A percentile compares a stretch with the other conserved stretches of the same genome.
Conservation (phyloP, 2,329 filamentous ascomycete genomes). For the Verticillium klebahnii region DNA sequence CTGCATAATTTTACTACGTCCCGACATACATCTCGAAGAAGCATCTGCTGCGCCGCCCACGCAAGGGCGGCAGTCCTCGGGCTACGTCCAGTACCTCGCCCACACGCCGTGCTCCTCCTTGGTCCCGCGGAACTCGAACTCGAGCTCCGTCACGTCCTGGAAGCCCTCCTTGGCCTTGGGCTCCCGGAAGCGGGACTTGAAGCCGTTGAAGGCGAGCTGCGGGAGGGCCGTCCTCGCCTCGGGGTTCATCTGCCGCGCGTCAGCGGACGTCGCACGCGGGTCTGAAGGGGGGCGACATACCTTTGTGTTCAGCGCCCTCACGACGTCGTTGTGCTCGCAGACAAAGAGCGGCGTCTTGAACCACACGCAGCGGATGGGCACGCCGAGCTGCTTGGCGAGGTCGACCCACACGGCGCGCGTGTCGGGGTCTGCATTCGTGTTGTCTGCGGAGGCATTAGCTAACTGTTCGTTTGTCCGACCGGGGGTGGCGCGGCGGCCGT, state of each 20-base stretch:
- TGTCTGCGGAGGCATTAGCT: constrained; percentile 53
- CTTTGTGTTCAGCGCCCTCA: constrained; percentile 62
- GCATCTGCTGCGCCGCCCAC: too few relatives aligned
- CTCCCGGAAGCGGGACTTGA: constrained; percentile 65
- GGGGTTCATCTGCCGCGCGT: constrained; percentile 64
- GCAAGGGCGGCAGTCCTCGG: too few relatives aligned
- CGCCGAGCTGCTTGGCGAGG: constrained; percentile 63
- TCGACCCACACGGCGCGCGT: constrained; percentile 75
- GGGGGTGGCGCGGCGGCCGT: constrained; percentile 71
- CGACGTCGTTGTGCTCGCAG: constrained; percentile 81
- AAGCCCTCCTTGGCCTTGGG: constrained; percentile 77
- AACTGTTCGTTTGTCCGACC: constrained; percentile 22
- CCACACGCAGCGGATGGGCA: constrained; percentile 80
- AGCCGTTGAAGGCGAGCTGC: constrained; percentile 74
- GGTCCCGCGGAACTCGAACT: constrained; percentile 71
- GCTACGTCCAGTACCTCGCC: constrained; percentile 70
- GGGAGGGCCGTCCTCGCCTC: constrained; percentile 73
- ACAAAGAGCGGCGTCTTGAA: constrained; percentile 70
- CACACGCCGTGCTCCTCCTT: constrained; percentile 67
- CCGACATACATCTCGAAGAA: too few relatives aligned
- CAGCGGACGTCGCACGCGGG: background rate
- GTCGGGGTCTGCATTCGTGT: constrained; percentile 84
- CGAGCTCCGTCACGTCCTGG: constrained; percentile 67
- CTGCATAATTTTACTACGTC: too few relatives aligned
- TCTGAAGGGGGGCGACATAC: constrained; percentile 17